Evolutionary conservation across 2,329 filamentous ascomycete genomes (phyloP), one percentile per base, ranked within the genome.

Genomic region (Fusarium algeriense): DNA sequence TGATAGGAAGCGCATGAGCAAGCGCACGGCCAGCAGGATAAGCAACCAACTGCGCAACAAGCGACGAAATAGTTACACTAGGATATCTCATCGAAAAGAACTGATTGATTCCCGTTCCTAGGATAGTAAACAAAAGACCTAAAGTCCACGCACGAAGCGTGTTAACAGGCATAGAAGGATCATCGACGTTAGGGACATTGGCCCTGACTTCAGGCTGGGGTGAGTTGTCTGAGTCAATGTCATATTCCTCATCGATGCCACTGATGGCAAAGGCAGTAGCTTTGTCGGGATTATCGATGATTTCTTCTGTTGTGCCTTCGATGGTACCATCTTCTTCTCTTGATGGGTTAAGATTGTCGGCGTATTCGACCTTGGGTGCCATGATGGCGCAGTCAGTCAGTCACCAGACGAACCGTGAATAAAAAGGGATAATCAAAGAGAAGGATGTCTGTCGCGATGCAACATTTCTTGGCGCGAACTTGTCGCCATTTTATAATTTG

Each of bases 71-170:
- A 0, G 58, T 58, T 0, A 60, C 52, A 2, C 58, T 60, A 4
- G 58, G 58, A 34, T 60, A 60, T 32, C 58, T 23, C 58, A 58
- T 60, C 0, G 58, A 60, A 2, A 60, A 60, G 26, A 60, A 60
- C 3, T 58, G 58, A 6, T 60, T 60, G 13, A 60, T 60, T 0
- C 52, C 52, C 9, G 58, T 60, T 2, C 58, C 58, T 1, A 60
- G 40, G 1, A 60, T 43, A 0, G 50, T 58, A 19, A 58, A 58
- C 0, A 60, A 5, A 0, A 60, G 14, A 5, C 58, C 58, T 5
- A 60, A 7, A 1, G 20, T 17, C 58, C 58, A 60, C 0, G 52
- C 52, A 46, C 58, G 58, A 3, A 60, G 34, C 3, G 58, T 60
- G 5, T 60, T 60, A 0, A 60, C 52, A 0, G 58, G 58, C 58